Base-by-base conservation (phyloP, 345 rosid genomes). In the Citrus sp. region DNA sequence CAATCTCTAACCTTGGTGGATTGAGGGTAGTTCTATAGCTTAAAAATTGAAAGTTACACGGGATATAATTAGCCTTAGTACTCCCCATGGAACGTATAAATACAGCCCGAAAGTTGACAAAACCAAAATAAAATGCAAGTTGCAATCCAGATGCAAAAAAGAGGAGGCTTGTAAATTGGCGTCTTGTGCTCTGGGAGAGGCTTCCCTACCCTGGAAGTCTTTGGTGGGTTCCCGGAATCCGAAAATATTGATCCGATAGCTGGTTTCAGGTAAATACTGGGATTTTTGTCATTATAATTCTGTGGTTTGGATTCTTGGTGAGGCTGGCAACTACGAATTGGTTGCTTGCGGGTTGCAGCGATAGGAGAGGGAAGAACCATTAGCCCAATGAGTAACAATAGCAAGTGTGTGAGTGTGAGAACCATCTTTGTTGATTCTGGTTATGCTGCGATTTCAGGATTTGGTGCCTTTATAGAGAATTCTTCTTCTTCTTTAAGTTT, bases 361-460 rank as follows among this genome's bases (percentile, higher is more conserved):
- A 80, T 25, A 63, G 81, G 69, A 70, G 83, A 68, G 59, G 82
- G n/a, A n/a, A 76, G 38, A 67, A 59, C 79, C 73, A 78, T 71
- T 25, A 76, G 72, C 56, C 79, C 83, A 27, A 84, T 64, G 65
- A 86, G 60, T 64, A 82, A 56, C 8, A 82, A 9, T 56, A 82
- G 55, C 64, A 75, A 78, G 70, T 75, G 22, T 18, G 22, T 54
- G 58, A 4, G 24, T 24, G 70, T 27, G 25, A 61, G 60, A 72
- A 77, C 70, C 89, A 82, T 84, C 30, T 38, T 74, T 37, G 21
- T 24, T 40, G 18, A 55, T 1, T 80, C 69, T 54, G 58, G 22
- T n/a, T 51, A 63, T 68, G 37, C 49, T 72, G n/a, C n/a, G 32
- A 55, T 42, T 56, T 1, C 14, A 69, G 30, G 25, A 28, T 61